Evolutionary conservation across 2,329 filamentous ascomycete genomes (phyloP).

Genomic region (Hypoxylon sp.): DNA sequence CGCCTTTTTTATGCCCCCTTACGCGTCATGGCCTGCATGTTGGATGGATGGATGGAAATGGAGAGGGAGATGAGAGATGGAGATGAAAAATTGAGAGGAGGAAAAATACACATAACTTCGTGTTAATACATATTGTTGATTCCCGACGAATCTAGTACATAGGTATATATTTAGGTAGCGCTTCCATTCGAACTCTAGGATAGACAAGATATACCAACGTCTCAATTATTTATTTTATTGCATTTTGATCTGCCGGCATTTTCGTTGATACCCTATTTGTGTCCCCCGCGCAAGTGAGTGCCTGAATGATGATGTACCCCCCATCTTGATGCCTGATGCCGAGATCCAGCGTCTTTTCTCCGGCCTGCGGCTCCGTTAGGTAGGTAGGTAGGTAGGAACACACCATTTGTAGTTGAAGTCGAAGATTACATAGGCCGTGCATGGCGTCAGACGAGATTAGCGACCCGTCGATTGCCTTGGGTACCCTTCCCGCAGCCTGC

Average conservation of each 20-base stretch:
- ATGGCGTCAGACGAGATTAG: constrained; percentile 12
- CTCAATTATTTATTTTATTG: constrained; percentile 1
- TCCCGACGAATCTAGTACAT: constrained; percentile 33
- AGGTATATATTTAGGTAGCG: constrained; percentile 27
- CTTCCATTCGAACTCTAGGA: constrained; percentile 14
- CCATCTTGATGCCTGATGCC: constrained; percentile 26
- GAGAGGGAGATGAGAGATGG: neutral
- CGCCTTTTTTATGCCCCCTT: constrained; percentile 28
- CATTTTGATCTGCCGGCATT: neutral
- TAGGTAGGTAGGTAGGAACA: neutral
- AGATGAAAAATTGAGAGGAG: neutral
- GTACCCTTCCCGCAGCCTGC: constrained; percentile 11
- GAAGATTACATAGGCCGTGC: constrained; percentile 1
- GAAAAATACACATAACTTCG: constrained; percentile 10
- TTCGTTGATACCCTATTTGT: constrained; percentile 12
- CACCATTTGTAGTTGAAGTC: neutral
- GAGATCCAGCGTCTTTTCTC: constrained; percentile 10
- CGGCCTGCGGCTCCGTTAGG: constrained; percentile 13
- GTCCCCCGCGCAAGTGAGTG: neutral
- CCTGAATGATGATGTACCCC: constrained; percentile 3
- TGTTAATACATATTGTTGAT: constrained; percentile 33
- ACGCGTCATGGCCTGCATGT: constrained; percentile 35
- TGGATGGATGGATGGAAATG: constrained; percentile 8
- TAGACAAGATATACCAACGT: constrained; percentile 17
- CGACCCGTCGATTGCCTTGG: constrained; percentile 13